phyloP scores from a whole-genome alignment of 2,329 filamentous ascomycete species.

The Lasiodiplodia citricola region DNA sequence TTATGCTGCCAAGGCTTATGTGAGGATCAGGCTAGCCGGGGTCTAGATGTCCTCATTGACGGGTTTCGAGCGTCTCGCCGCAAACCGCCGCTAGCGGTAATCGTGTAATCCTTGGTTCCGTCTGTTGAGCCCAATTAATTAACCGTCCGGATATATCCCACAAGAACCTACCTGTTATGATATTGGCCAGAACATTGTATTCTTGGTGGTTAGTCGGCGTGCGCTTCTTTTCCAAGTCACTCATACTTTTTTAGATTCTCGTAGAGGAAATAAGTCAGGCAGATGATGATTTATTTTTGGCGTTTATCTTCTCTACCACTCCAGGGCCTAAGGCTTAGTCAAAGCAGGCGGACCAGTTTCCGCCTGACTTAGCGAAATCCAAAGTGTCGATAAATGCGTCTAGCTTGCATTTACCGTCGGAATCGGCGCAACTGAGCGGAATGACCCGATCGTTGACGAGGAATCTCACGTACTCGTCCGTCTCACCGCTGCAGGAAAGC shows the following conservation, averaged over 20 bases:
- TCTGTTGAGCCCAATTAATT: background rate
- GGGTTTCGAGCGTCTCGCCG: background rate
- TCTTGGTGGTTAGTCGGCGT: background rate
- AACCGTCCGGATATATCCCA: background rate
- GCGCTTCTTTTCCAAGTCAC: background rate
- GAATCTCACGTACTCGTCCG: constrained; percentile 76
- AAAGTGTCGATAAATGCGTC: constrained; percentile 75
- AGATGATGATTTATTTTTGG: background rate
- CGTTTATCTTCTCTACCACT: background rate
- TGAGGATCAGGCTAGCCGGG: background rate
- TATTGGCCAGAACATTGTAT: background rate
- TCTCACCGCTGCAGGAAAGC: constrained; percentile 67
- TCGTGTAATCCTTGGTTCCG: background rate
- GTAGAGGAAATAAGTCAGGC: background rate
- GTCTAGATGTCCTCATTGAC: background rate
- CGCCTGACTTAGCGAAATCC: constrained; percentile 73
- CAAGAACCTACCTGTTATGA: background rate
- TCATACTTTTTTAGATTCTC: background rate
- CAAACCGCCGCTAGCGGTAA: background rate
- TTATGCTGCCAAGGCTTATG: background rate
- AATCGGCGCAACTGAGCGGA: constrained; percentile 73
- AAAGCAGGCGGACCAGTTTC: constrained; percentile 73
- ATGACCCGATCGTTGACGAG: constrained; percentile 85
- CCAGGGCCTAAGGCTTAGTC: background rate
- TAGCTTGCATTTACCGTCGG: constrained; percentile 72